A percentile compares a stretch with the other conserved stretches of the same genome.
Conservation (phyloP, 2,329 filamentous ascomycete species). For the Neofusicoccum parvum region DNA sequence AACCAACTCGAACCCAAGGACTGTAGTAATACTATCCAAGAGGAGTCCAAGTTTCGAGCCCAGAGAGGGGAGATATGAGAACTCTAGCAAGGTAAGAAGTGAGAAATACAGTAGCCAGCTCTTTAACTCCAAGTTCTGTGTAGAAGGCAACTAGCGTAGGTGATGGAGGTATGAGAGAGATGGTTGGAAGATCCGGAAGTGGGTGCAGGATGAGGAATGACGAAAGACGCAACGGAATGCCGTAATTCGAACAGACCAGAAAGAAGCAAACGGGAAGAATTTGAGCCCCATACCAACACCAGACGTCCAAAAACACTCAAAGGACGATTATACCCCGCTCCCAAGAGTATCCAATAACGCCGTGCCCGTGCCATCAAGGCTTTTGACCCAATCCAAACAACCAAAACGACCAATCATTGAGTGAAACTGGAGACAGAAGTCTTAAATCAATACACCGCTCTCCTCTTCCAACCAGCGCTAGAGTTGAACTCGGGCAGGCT, state of each 20-base stretch:
- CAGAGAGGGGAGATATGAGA: conserved; percentile 1
- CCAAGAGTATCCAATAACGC: conserved; percentile 5
- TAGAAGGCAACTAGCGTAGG: neutral
- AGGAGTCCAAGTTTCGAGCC: conserved; percentile 28
- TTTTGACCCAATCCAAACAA: neutral
- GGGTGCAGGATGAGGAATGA: neutral
- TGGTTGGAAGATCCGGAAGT: neutral
- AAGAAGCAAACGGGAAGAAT: conserved; percentile 5
- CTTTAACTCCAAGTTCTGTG: neutral
- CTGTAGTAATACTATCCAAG: neutral
- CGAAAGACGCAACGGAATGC: neutral
- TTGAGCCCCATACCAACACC: neutral
- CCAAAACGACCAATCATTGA: neutral
- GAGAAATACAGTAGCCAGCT: neutral
- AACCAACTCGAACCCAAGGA: conserved; percentile 20
- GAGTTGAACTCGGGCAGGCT: conserved; percentile 19
- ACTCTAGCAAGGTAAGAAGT: neutral
- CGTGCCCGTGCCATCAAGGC: neutral
- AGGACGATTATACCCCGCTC: neutral
- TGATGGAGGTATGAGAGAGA: neutral
- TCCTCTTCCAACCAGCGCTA: conserved; percentile 5
- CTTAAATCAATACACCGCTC: neutral
- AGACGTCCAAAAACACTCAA: neutral
- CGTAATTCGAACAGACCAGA: neutral
- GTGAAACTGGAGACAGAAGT: neutral